These are phyloP conservation scores for Limonomyces culmigenus DNA, from an alignment of 1,284 basidiomycete genomes.

Conservation along the genomic window DNA sequence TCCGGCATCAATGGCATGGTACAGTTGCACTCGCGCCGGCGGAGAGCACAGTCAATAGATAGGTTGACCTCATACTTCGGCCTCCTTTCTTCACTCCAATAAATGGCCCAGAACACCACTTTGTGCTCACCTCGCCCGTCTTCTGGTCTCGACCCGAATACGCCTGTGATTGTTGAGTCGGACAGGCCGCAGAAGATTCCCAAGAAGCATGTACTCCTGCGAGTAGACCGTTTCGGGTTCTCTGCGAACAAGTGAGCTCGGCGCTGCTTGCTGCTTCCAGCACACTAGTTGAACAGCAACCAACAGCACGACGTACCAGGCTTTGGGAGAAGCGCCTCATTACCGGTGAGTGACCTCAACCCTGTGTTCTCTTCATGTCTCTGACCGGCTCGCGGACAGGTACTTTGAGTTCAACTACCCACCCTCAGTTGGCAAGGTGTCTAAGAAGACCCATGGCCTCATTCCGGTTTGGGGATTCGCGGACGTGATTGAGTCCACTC, in stretches of 20 bases:
- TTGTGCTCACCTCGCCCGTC: conserved; percentile 20
- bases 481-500: conserved; percentile 28
- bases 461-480: conserved; percentile 56
- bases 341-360: conserved; percentile 25
- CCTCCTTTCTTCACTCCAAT: too few species aligned
- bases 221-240: conserved; percentile 45
- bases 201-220: conserved; percentile 33
- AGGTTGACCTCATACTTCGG: too few species aligned
- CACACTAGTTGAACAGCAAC: neutral
- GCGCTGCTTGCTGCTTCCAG: too few species aligned
- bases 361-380: too few species aligned
- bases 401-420: conserved; percentile 47
- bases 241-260: conserved; percentile 38
- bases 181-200: conserved; percentile 8
- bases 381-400: conserved; percentile 14
- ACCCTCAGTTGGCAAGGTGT: conserved; percentile 20
- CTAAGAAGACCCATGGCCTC: conserved; percentile 33
- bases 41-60: too few species aligned
- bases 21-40: too few species aligned
- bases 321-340: conserved; percentile 40
- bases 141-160: conserved; percentile 12
- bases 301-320: conserved; percentile 12
- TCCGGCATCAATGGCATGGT: neutral
- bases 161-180: conserved; percentile 7
- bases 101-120: conserved; percentile 9